Evolutionary conservation across 2,329 filamentous ascomycete genomes (phyloP).

Genomic region (Aspergillus ruber): DNA sequence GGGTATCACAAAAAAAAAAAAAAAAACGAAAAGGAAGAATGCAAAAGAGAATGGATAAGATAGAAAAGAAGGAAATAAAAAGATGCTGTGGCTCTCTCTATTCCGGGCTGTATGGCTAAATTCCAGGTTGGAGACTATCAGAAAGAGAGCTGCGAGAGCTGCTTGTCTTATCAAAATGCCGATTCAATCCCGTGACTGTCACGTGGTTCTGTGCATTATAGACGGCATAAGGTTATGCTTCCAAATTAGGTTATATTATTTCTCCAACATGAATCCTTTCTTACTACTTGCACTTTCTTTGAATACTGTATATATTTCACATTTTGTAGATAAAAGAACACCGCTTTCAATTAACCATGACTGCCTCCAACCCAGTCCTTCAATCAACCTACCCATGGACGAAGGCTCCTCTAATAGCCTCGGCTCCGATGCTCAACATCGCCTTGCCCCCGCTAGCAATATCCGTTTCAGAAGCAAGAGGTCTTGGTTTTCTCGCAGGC

Average conservation of each 20-base stretch:
- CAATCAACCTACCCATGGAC: constrained; percentile 52
- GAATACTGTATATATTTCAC: not conserved
- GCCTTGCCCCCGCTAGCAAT: constrained; percentile 51
- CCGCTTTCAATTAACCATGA: constrained; percentile 2
- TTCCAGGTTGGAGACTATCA: not conserved
- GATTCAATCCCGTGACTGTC: not conserved
- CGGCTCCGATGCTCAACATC: constrained; percentile 65
- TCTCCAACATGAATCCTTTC: no score
- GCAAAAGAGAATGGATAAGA: not conserved
- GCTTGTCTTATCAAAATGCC: not conserved
- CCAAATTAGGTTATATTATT: not conserved
- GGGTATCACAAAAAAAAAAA: not conserved
- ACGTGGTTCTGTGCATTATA: not conserved
- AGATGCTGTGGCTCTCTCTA: not conserved
- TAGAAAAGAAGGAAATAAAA: not conserved
- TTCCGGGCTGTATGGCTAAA: not conserved
- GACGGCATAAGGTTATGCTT: not conserved
- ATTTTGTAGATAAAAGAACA: no score
- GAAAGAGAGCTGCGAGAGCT: not conserved
- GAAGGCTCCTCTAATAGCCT: constrained; percentile 50
- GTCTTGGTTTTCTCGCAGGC: constrained; percentile 52
- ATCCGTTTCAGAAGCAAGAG: constrained; percentile 52
- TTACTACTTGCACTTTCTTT: no score
- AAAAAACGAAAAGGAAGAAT: not conserved
- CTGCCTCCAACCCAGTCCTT: constrained; percentile 18